Base-by-base conservation (phyloP, 306 rosid genomes). In the Quercus gilva region DNA sequence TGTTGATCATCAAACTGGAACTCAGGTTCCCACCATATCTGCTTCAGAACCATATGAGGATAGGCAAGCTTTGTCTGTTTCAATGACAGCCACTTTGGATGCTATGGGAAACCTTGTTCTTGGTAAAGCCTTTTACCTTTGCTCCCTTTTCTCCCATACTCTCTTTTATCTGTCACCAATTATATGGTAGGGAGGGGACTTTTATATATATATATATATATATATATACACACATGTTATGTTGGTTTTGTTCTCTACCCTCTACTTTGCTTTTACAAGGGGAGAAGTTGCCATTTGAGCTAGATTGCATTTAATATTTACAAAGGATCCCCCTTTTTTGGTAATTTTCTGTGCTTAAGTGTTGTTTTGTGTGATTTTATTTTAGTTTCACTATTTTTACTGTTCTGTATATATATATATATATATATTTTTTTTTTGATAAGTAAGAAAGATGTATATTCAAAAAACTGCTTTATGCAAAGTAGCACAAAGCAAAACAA, bases 61-160 rank as follows among this genome's bases (percentile, higher is more conserved):
- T 69, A 91, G 35, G 75, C 81, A 83, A 55, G 53, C 81, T 72
- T 85, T 90, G 70, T 94, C 98, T 67, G 81, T 94, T 86, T 94
- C 97, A 76, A 92, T 94, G 98, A 90, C 93, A 64, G 98, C 97
- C 77, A 94, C 91, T 59, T 6, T 90, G 71, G 97, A 90, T 78
- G 61, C 86, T 15, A 56, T 77, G 76, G 97, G 97, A 61, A 88
- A 90, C 80, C 89, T 92, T 79, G 87, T 94, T 67, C 80, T 94
- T 53, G 98, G 97, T 94, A 87, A 76, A 37, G 45, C 45, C 45
- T 37, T 37, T 37, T 63, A 51, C 29, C 29, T 74, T 21, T 76
- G 49, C 29, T 71, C 74, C 2, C 70, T 58, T 5, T 43, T 78
- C 55, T 25, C 37, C 9, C 33, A n/a, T 71, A 51, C 65, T 71